phyloP scores from a whole-genome alignment of 768 basidiomycete species.

The Hygrocybe coccinea region DNA sequence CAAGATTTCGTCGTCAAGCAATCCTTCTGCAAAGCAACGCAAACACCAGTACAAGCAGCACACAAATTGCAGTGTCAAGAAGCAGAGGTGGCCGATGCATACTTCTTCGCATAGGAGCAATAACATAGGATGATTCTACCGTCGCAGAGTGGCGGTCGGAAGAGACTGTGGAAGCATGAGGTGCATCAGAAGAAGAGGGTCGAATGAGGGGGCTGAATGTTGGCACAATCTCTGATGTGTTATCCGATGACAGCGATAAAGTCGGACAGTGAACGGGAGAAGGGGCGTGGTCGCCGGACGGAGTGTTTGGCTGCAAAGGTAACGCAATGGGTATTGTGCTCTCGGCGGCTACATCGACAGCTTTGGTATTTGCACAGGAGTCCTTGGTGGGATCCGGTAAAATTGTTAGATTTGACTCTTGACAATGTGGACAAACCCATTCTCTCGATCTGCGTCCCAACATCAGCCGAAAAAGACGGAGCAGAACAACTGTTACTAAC shows the following conservation, averaged over 20 bases:
- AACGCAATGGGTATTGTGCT: background rate
- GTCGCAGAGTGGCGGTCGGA: background rate
- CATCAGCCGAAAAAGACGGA: slow-evolving; percentile 10
- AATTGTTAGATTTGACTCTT: slow-evolving; percentile 58
- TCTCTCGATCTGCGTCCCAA: slow-evolving; percentile 58
- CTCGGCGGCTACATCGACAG: slow-evolving; percentile 1
- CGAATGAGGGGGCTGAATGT: background rate
- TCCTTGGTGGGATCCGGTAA: slow-evolving; percentile 58
- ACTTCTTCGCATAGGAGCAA: background rate
- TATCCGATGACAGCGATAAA: background rate
- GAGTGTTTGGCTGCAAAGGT: background rate
- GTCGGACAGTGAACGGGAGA: background rate
- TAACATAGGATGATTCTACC: too few species aligned
- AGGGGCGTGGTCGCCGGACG: background rate
- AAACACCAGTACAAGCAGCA: slow-evolving; percentile 63
- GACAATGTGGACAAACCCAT: slow-evolving; percentile 76
- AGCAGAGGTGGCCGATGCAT: slow-evolving; percentile 51
- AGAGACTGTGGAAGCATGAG: background rate
- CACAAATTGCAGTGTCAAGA: slow-evolving; percentile 69
- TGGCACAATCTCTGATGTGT: background rate
- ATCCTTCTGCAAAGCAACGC: slow-evolving; percentile 63
- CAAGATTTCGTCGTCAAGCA: slow-evolving; percentile 35
- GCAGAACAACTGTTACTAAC: slow-evolving; percentile 40
- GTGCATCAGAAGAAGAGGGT: background rate
- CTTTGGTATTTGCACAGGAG: background rate